Evolutionary conservation across 257 asterid genomes (phyloP), one percentile per base, ranked within the genome.

Genomic region (Lycium ferocissimum): DNA sequence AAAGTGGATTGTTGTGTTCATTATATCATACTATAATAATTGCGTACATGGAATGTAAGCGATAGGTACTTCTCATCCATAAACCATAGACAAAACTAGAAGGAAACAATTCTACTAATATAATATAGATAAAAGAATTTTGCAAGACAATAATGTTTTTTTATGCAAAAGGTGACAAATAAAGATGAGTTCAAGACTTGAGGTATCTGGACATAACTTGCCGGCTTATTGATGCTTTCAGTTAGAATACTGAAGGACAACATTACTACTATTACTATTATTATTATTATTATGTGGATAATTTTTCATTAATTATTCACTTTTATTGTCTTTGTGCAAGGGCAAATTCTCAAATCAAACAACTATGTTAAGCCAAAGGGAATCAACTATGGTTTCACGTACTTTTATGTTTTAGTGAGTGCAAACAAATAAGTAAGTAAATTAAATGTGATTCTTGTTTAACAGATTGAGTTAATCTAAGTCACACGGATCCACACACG

Each of bases 211-310:
- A 40, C 17, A 37, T 15, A 26, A 61, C 9, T 80, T 47, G 84
- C 84, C 43, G 84, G 72, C 84, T 3, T 35, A 38, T 37, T 80
- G 84, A 80, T 80, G 84, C 69, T n/a, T 10, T 6, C 70, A 80
- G 67, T 18, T 22, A 13, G 18, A 17, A 37, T 58, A 80, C 18
- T 26, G 20, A 35, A 58, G 10, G 1, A 80, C 7, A 72, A 80
- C 20, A 79, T 43, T 71, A 8, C 17, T 70, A 37, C 14, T 61
- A 67, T 37, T 33, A 35, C 1, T 67, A 18, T 1, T 9, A 9
- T 62, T 20, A 71, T 62, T 22, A 43, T 71, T 43, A 43, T 71
- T 18, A 71, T 70, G 0, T 62, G 15, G 37, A 62, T 20, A 62
- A 3, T 20, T 7, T 6, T 62, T 9, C 37, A 59, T 62, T 62